Evolutionary conservation across 495 filamentous ascomycete species (phyloP).

Genomic region (Beverwykella pulmonaria): DNA sequence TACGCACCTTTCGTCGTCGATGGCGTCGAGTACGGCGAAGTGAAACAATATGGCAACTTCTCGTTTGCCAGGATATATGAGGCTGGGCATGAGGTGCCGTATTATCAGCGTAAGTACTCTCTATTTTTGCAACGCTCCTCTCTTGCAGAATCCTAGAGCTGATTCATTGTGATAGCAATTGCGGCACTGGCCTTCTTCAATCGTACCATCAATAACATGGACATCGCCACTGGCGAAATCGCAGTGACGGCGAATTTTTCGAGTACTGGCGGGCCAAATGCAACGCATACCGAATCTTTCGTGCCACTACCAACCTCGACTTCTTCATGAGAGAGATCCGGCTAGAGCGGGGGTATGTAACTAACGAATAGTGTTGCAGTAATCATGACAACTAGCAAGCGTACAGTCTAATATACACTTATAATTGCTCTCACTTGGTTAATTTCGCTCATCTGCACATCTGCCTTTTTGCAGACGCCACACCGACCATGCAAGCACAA

Average conservation of each 20-base stretch:
- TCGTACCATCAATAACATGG: slow-evolving; percentile 21
- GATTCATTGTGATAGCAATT: slow-evolving; percentile 1
- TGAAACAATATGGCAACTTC: slow-evolving; percentile 52
- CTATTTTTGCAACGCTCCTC: not conserved
- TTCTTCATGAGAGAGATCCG: no score
- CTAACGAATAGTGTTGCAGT: no score
- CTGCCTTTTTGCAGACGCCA: no score
- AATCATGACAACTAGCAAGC: no score
- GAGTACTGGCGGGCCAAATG: slow-evolving; percentile 52
- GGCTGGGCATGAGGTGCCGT: slow-evolving; percentile 46
- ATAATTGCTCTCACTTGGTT: no score
- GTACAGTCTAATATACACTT: no score
- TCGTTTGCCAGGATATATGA: slow-evolving; percentile 51
- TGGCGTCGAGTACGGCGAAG: slow-evolving; percentile 49
- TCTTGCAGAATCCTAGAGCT: not conserved
- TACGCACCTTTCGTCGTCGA: slow-evolving; percentile 53
- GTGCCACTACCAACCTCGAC: slow-evolving; percentile 50
- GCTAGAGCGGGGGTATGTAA: no score
- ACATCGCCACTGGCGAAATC: slow-evolving; percentile 19
- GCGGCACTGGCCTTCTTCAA: slow-evolving; percentile 26
- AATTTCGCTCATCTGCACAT: no score
- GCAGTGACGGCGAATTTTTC: slow-evolving; percentile 51
- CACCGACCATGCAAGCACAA: no score
- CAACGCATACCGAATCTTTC: slow-evolving; percentile 61
- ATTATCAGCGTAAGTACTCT: slow-evolving; percentile 33